Base-by-base conservation (phyloP, 108 stramenopile genomes). In the Stephanodiscus minutulus region DNA sequence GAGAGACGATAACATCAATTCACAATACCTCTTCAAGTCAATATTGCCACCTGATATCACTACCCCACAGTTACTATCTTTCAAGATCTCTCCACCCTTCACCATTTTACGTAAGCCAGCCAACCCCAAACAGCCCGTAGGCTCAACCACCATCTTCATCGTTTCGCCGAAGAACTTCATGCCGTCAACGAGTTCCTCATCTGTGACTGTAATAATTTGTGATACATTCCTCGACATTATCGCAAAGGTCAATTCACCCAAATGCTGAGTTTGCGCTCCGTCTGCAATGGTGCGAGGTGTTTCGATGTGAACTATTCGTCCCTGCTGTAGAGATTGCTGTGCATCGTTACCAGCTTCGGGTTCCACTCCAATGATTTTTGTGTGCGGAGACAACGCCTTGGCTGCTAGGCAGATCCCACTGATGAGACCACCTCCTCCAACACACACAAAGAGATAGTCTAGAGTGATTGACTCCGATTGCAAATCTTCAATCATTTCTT, bases 341-440 rank as follows among this genome's bases (percentile, higher is more conserved):
- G 77, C 81, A 52, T 79, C 78, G 74, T 85, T 85, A 5, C 78
- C 82, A 11, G 77, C 78, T 55, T 82, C 77, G 0, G 84, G 84
- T 52, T 85, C 84, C 18, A 85, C 82, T 12, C 84, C 82, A 41
- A 85, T 82, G 25, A 85, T 61, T 66, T 79, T 73, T 18, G 77
- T 79, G n/a, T 67, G n/a, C n/a, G 84, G 84, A 7, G 84, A 73
- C 15, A 85, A 56, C 33, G 72, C 63, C n/a, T 63, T 44, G 8
- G 68, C 77, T 15, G 77, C 77, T 8, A 86, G 65, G 39, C 66
- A 58, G 48, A 76, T 85, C 6, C 88, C 88, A 5, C 76, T 66
- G 10, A 85, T 79, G 20, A 88, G 72, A 13, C 88, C 88, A 18
- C 88, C 88, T 12, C 88, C 85, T 37, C 88, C 88, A 12, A 88